Conservation (phyloP, 768 basidiomycete genomes). For the Lactarius hatsudake region DNA sequence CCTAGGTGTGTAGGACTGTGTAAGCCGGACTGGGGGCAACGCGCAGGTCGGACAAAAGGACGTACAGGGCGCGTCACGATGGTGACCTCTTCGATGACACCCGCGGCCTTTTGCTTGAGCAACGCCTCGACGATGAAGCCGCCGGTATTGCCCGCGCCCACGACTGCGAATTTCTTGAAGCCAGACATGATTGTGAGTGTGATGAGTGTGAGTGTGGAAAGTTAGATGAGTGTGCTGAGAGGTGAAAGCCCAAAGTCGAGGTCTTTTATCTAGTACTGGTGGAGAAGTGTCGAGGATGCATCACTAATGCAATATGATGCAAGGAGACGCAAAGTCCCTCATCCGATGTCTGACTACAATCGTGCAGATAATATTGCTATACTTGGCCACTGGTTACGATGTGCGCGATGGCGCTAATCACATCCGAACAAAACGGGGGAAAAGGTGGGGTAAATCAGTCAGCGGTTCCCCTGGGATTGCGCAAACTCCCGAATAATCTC, state of each 20-base stretch:
- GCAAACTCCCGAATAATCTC: neutral
- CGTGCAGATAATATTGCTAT: neutral
- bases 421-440: too few relatives aligned
- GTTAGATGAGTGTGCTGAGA: neutral
- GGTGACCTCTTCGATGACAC: constrained; percentile 14
- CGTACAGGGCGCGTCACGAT: constrained; percentile 26
- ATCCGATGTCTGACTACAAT: neutral
- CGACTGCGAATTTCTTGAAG: constrained; percentile 24
- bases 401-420: too few relatives aligned
- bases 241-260: neutral
- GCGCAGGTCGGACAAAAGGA: neutral
- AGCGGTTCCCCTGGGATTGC: neutral
- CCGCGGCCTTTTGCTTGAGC: constrained; percentile 23
- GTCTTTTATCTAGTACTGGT: neutral
- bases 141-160: constrained; percentile 26
- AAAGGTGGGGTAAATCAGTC: neutral
- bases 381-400: neutral
- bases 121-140: constrained; percentile 26
- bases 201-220: neutral
- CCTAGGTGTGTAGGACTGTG: neutral
- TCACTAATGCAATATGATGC: neutral
- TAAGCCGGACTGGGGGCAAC: neutral
- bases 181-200: constrained; percentile 14
- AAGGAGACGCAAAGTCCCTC: too few relatives aligned
- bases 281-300: neutral